Evolutionary conservation across 129 eudicot genomes (phyloP), one percentile per base, ranked within the genome.

Genomic region (Kitagawia praeruptora): DNA sequence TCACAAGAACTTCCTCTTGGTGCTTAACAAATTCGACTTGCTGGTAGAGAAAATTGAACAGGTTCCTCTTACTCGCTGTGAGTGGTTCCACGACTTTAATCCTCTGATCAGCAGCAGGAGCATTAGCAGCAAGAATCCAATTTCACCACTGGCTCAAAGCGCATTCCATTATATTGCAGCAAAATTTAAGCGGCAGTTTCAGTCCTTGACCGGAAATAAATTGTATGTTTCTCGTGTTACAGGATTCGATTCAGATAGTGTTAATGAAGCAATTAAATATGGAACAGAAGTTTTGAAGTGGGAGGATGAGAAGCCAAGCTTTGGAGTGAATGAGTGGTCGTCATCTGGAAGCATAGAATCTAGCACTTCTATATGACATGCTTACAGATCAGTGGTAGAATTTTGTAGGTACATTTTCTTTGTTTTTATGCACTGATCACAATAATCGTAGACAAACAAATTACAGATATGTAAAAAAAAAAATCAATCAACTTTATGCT

Each of bases 21-120:
- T 93, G 12, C 97, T 93, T 70, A 93, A 84, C 86, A 91, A 93
- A 56, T 91, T 84, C 27, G 97, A 93, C 79, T 88, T 88, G 8
- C 83, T 93, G 1, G 96, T 91, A 76, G 90, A 93, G 63, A 91
- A 87, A 82, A 90, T 93, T 47, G 84, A 85, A 73, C 70, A 76
- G 9, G 79, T 76, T 34, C 98, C 96, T 46, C 92, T 93, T 40
- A 67, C 88, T 2, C 84, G 72, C 19, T 93, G 96, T 38, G 96
- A 91, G 12, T 93, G 98, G 98, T 91, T 93, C 66, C 28, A 19
- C 42, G 75, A 70, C 48, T 70, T 70, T 39, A 70, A 70, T 70
- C 75, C 75, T 19, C 6, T 70, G 75, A 70, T 70, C 75, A 70
- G 75, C 72, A 61, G 37, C 6, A 74, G 79, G 73, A 81, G 78